These are phyloP conservation scores for Penicillium sclerotiorum DNA, from an alignment of 2,329 filamentous ascomycete genomes.

Conservation along the genomic window DNA sequence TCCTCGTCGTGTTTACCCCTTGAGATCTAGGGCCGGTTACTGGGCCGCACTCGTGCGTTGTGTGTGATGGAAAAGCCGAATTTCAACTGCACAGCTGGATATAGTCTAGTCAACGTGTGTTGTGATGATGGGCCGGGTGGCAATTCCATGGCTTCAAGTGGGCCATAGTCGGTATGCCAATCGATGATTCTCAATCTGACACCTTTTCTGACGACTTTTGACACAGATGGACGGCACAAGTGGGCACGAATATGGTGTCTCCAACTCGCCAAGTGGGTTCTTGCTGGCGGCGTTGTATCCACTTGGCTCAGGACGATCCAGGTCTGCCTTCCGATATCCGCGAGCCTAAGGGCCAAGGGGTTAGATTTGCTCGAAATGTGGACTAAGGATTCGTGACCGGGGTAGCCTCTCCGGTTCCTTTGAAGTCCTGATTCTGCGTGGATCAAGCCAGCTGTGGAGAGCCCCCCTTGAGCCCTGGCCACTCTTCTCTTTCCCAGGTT, in stretches of 20 bases:
- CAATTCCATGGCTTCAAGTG: background rate
- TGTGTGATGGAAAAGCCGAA: background rate
- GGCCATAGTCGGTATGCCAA: slow-evolving; percentile 14
- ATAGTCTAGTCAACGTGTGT: background rate
- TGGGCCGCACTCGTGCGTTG: slow-evolving; percentile 10
- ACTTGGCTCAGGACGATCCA: slow-evolving; percentile 17
- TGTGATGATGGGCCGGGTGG: background rate
- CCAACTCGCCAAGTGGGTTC: slow-evolving; percentile 8
- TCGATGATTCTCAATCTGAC: slow-evolving; percentile 11
- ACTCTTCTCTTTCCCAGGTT: background rate
- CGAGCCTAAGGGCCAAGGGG: slow-evolving; percentile 20
- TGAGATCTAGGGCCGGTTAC: slow-evolving; percentile 1
- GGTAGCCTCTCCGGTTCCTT: slow-evolving; percentile 18
- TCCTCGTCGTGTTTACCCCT: slow-evolving; percentile 9
- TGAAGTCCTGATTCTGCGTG: slow-evolving; percentile 6
- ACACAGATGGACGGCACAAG: slow-evolving; percentile 18
- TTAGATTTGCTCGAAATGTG: slow-evolving; percentile 25
- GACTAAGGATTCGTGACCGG: slow-evolving; percentile 23
- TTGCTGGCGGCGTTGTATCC: slow-evolving; percentile 19
- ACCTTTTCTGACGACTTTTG: slow-evolving; percentile 16
- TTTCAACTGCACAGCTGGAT: slow-evolving; percentile 3
- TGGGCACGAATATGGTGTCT: slow-evolving; percentile 10
- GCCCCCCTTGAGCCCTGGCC: background rate
- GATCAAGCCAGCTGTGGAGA: slow-evolving; percentile 7
- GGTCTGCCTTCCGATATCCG: slow-evolving; percentile 16